Evolutionary conservation across 179 eudicot genomes (phyloP).

Genomic region (Spinacia oleracea): DNA sequence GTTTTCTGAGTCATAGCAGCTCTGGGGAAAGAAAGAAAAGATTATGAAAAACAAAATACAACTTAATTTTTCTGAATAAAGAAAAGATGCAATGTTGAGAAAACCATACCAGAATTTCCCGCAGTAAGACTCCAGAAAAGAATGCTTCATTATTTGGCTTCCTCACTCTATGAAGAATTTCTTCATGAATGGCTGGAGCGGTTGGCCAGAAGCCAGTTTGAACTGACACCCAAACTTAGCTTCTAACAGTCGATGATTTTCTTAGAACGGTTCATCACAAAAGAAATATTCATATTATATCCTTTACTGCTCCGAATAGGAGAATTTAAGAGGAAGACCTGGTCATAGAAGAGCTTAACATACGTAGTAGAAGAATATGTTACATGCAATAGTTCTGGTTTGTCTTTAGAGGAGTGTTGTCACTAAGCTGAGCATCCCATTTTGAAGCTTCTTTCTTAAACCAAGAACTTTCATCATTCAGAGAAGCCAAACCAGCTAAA

Average conservation of each 20-base stretch:
- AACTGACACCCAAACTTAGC: conserved; percentile 70
- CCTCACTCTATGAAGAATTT: conserved; percentile 82
- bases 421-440: conserved; percentile 54
- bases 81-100: not conserved
- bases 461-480: conserved; percentile 82
- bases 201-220: conserved; percentile 52
- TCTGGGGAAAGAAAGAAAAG: not conserved
- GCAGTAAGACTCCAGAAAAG: conserved; percentile 2
- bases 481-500: conserved; percentile 80
- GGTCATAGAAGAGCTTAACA: no score
- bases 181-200: conserved; percentile 44
- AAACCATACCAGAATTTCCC: conserved; percentile 18
- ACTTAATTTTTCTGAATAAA: not conserved
- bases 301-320: conserved; percentile 44
- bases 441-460: conserved; percentile 82
- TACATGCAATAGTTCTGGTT: conserved; percentile 83
- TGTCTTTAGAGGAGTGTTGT: conserved; percentile 49
- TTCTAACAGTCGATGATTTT: conserved; percentile 82
- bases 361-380: no score
- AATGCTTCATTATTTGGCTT: conserved; percentile 23
- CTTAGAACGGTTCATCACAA: conserved; percentile 80
- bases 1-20: conserved; percentile 16
- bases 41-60: not conserved
- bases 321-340: conserved; percentile 84
- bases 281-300: conserved; percentile 51